Base-by-base conservation (phyloP, 1,284 basidiomycete genomes). In the Trametes versicolor region DNA sequence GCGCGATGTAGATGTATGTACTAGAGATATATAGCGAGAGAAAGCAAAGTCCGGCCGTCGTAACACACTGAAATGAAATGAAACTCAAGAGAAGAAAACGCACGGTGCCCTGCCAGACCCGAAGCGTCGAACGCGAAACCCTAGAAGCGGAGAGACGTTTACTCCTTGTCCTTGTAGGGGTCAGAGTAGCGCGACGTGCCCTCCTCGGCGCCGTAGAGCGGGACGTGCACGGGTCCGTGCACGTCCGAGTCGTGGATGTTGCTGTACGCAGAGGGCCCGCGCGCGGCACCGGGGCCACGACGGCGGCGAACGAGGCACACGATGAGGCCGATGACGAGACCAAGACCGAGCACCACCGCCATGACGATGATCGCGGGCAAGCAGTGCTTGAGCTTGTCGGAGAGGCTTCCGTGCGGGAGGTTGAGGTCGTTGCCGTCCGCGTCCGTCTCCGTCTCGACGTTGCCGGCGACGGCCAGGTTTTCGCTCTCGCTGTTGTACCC, bases 161-260 rank as follows among this genome's bases (percentile, higher is more conserved):
- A 66, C 60, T 64, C 27, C 57, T 66, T 61, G 62, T 74, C 73
- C 37, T 62, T 56, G 67, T 75, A 75, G 15, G 74, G 74, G 51
- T 74, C 71, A 4, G 72, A 52, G 58, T 74, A 74, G 59, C 65
- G 70, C 21, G 66, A 60, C 43, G 39, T 19, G 43, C 67, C 68
- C 29, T 73, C 74, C 53, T 75, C 73, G 41, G 70, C 70, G 36
- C 72, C 73, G 58, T 75, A 73, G 29, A 75, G 63, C 23, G 71
- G 70, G 2, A 60, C 67, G 29, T 71, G 63, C 32, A 54, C 58
- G 48, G 63, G 68, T 51, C 59, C 69, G 27, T 47, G 60, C 23
- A 58, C 37, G 63, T 73, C 73, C 53, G 58, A 63, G 7, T 62
- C 61, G 63, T 74, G 70, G 9, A 73, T 56, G 47, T 61, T 70